Percentiles rank a stretch among this genome's conserved stretches.
These are phyloP conservation scores for Amanita rubescens DNA, from an alignment of 768 basidiomycete genomes.

Conservation along the genomic window DNA sequence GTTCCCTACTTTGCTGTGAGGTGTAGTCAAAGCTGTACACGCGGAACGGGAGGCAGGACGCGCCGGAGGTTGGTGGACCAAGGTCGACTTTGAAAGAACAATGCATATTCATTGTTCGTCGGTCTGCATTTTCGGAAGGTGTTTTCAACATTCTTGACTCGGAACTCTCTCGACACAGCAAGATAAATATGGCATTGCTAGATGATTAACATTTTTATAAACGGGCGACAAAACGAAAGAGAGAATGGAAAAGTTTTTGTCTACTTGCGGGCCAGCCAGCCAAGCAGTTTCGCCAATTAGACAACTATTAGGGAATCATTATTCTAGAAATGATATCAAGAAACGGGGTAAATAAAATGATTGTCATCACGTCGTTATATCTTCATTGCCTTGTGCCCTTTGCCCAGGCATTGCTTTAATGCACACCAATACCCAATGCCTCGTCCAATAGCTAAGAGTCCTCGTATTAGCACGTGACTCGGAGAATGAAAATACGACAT, in stretches of 20 bases:
- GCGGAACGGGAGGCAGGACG: too few species aligned
- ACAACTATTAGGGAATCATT: too few species aligned
- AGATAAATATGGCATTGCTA: background rate
- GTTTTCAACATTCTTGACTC: too few species aligned
- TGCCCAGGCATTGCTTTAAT: background rate
- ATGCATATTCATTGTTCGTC: too few species aligned
- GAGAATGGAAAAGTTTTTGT: background rate
- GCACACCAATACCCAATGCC: background rate
- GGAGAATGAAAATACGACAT: background rate
- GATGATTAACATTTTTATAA: background rate
- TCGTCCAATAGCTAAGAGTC: constrained; percentile 5
- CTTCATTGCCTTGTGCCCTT: background rate
- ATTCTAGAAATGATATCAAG: background rate
- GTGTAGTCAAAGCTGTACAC: too few species aligned
- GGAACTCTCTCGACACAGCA: background rate
- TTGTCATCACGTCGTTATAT: background rate
- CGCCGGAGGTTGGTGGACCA: too few species aligned
- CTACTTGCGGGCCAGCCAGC: background rate
- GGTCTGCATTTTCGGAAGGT: too few species aligned
- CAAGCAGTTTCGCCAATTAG: too few species aligned
- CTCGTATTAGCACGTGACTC: background rate
- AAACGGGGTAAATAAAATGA: background rate
- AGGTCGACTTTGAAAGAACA: too few species aligned
- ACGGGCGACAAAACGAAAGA: background rate
- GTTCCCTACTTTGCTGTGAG: too few species aligned